Conservation (phyloP, 257 asterid genomes). For the Verbena officinalis region DNA sequence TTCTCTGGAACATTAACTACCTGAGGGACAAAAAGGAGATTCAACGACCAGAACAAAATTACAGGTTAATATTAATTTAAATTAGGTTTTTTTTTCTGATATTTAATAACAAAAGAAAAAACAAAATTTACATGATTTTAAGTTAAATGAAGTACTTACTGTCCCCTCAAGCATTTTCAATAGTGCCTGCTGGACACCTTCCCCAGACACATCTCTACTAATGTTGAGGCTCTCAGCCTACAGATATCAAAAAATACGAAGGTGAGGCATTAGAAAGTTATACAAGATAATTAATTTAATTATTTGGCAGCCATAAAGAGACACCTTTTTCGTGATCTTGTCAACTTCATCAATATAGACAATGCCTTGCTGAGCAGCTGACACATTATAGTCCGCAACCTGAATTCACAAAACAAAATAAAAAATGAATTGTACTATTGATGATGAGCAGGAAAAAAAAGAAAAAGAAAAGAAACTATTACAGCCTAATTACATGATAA, state of each 20-base stretch:
- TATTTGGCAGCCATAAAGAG: constrained; percentile 17
- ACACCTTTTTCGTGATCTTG: constrained; percentile 93
- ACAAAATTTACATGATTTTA: background rate
- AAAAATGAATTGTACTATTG: no score
- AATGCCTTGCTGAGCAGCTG: constrained; percentile 99
- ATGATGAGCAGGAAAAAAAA: no score
- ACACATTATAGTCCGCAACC: constrained; percentile 95
- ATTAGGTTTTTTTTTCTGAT: no score
- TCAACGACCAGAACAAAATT: constrained; percentile 20
- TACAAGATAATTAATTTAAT: constrained; percentile 14
- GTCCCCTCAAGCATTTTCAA: constrained; percentile 99
- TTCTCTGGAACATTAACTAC: constrained; percentile 99
- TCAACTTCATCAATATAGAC: constrained; percentile 98
- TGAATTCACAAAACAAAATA: constrained; percentile 34
- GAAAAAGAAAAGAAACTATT: no score
- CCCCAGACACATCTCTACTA: constrained; percentile 99
- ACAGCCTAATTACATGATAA: constrained; percentile 3
- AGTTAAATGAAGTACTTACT: constrained; percentile 51
- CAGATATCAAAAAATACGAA: constrained; percentile 23
- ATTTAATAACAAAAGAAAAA: no score
- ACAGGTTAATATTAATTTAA: background rate
- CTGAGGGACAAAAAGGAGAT: constrained; percentile 42
- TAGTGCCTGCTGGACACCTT: constrained; percentile 98
- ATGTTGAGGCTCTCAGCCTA: constrained; percentile 98
- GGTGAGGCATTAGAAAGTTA: constrained; percentile 9